Conservation (phyloP, 1,139 yeast species). For the Kazachstania sp. region DNA sequence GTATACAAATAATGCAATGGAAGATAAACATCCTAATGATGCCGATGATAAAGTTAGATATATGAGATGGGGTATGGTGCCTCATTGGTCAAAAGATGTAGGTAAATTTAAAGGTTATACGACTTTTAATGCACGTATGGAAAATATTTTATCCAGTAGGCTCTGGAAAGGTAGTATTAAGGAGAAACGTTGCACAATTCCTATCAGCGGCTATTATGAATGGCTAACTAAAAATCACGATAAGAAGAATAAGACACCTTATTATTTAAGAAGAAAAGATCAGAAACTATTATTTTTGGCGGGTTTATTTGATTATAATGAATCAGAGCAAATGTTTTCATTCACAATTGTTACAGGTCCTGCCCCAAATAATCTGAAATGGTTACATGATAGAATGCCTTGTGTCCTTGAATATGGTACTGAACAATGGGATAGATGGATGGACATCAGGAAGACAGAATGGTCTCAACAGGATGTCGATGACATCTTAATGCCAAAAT, state of each 20-base stretch:
- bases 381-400: constrained; percentile 79
- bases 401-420: constrained; percentile 53
- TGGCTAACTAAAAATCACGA: constrained; percentile 38
- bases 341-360: constrained; percentile 70
- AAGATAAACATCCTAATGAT: neutral
- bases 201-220: constrained; percentile 79
- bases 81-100: constrained; percentile 41
- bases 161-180: constrained; percentile 39
- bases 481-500: constrained; percentile 35
- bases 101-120: constrained; percentile 32
- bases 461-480: constrained; percentile 37
- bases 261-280: constrained; percentile 50
- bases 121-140: constrained; percentile 60
- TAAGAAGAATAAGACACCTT: constrained; percentile 42
- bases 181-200: constrained; percentile 52
- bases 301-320: constrained; percentile 46
- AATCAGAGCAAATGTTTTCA: constrained; percentile 34
- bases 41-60: constrained; percentile 25
- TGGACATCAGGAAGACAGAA: constrained; percentile 34
- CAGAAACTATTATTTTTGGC: constrained; percentile 55
- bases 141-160: constrained; percentile 40
- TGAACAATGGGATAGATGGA: constrained; percentile 53
- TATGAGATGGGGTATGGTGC: constrained; percentile 59
- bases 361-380: constrained; percentile 50
- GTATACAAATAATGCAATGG: constrained; percentile 8